Base-by-base conservation (phyloP, 805 yeast species). In the Ogataea methanolica region DNA sequence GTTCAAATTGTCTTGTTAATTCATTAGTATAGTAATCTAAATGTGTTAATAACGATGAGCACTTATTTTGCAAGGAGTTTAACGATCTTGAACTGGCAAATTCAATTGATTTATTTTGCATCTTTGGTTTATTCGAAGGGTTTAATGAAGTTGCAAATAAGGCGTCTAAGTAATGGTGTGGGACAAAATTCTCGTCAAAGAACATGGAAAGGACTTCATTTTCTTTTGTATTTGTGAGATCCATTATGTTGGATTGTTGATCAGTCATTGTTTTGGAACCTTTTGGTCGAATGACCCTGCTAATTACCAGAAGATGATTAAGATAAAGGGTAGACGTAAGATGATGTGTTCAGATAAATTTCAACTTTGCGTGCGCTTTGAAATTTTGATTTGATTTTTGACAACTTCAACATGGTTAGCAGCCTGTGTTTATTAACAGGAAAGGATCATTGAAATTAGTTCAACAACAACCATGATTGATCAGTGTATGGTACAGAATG, bases 151-250 rank as follows among this genome's bases (percentile, higher is more conserved):
- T 64, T 41, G 76, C 69, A 50, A 80, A 73, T 15, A 85, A 65
- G 2, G 85, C 82, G 59, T 85, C 88, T 17, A 85, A 73, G 56
- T 77, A 85, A 37, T 78, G 79, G 46, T 79, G 76, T 1, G 89
- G 85, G 16, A 76, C 79, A 58, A 84, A 85, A 23, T 76, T 79
- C 19, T 75, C 78, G 52, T 84, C 88, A 51, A 83, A 81, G 68
- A 85, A 85, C 81, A 85, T 83, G 12, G 79, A 66, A 3, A 84
- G 63, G 1, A 83, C 71, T 15, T 78, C 78, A 45, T 66, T 66
- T 35, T 64, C 60, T 42, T 48, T 41, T 33, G 39, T 1, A 37
- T 36, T 45, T 33, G 56, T 29, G 14, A 37, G 12, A 7, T 38
- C 42, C 16, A 34, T 37, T n/a, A 40, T 23, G 4, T 8, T 40